These are phyloP conservation scores for Monosporascus cannonballus DNA, from an alignment of 2,329 filamentous ascomycete species.

Conservation along the genomic window DNA sequence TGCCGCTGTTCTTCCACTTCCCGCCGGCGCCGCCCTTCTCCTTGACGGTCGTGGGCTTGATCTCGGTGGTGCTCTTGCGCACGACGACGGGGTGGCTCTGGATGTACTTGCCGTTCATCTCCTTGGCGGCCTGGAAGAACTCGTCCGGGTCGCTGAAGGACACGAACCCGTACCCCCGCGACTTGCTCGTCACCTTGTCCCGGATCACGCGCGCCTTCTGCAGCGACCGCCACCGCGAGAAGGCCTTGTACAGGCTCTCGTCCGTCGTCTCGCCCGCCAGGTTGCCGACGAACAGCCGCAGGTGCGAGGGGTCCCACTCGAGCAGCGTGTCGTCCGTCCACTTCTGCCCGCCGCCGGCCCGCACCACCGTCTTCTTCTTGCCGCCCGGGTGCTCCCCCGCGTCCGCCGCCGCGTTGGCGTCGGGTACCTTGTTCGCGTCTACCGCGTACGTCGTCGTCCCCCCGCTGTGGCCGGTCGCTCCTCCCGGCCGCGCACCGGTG, in stretches of 20 bases:
- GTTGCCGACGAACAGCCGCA: slow-evolving; percentile 94
- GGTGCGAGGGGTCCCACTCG: slow-evolving; percentile 93
- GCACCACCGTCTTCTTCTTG: slow-evolving; percentile 80
- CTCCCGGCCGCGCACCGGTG: slow-evolving; percentile 17
- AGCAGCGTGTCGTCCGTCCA: slow-evolving; percentile 87
- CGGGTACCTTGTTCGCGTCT: slow-evolving; percentile 24
- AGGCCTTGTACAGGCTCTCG: slow-evolving; percentile 90
- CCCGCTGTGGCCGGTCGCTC: slow-evolving; percentile 18
- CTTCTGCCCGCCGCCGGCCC: slow-evolving; percentile 82
- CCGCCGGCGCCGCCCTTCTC: slow-evolving; percentile 34
- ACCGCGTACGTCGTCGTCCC: slow-evolving; percentile 37
- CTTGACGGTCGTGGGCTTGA: slow-evolving; percentile 67
- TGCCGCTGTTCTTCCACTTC: slow-evolving; percentile 22
- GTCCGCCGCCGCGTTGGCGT: slow-evolving; percentile 22
- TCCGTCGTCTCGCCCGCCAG: slow-evolving; percentile 96
- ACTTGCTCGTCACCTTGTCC: slow-evolving; percentile 94
- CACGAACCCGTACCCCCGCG: slow-evolving; percentile 93
- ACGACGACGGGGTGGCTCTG: slow-evolving; percentile 90
- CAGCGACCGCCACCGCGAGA: slow-evolving; percentile 78
- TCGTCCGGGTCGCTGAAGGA: slow-evolving; percentile 94
- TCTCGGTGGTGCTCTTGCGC: slow-evolving; percentile 84
- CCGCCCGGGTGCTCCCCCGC: slow-evolving; percentile 36
- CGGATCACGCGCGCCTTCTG: slow-evolving; percentile 90
- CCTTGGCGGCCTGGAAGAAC: slow-evolving; percentile 91
- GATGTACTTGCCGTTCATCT: slow-evolving; percentile 99